Conservation (phyloP, 805 yeast genomes). For the Yamadazyma paraphyllophila region DNA sequence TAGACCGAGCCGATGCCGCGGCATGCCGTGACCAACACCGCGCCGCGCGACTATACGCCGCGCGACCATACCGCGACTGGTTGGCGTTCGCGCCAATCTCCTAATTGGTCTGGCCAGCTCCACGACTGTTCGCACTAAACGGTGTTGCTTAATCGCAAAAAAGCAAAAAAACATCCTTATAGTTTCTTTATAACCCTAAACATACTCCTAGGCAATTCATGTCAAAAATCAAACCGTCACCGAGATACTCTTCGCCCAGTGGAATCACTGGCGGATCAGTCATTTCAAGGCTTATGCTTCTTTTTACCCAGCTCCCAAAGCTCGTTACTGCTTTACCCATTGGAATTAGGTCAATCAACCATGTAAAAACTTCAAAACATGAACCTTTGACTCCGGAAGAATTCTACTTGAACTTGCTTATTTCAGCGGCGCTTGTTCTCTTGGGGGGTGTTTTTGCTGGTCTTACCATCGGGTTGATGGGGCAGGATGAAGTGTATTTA, state of each 20-base stretch:
- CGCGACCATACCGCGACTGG: too few relatives aligned
- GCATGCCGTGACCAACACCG: too few relatives aligned
- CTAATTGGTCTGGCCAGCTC: too few relatives aligned
- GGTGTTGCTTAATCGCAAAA: too few relatives aligned
- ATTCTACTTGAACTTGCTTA: constrained; percentile 46
- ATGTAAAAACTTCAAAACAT: constrained; percentile 11
- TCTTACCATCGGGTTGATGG: constrained; percentile 93
- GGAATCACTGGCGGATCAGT: neutral
- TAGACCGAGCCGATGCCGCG: too few relatives aligned
- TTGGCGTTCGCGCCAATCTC: too few relatives aligned
- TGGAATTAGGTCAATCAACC: constrained; percentile 11
- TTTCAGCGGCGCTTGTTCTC: constrained; percentile 62
- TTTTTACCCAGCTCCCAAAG: constrained; percentile 32
- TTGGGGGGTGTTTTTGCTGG: constrained; percentile 93
- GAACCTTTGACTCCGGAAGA: constrained; percentile 33
- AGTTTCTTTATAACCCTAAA: neutral
- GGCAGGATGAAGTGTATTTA: constrained; percentile 93
- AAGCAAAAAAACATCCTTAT: too few relatives aligned
- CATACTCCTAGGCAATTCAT: neutral
- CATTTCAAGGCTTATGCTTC: constrained; percentile 28
- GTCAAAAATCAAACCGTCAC: constrained; percentile 4
- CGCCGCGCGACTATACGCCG: too few relatives aligned
- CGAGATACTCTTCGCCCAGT: constrained; percentile 1
- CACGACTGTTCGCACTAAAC: too few relatives aligned
- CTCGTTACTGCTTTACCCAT: constrained; percentile 37